Percentiles rank a stretch among this genome's conserved stretches.
phyloP scores from a whole-genome alignment of 768 basidiomycete genomes.

The Sarcodon aspratus region DNA sequence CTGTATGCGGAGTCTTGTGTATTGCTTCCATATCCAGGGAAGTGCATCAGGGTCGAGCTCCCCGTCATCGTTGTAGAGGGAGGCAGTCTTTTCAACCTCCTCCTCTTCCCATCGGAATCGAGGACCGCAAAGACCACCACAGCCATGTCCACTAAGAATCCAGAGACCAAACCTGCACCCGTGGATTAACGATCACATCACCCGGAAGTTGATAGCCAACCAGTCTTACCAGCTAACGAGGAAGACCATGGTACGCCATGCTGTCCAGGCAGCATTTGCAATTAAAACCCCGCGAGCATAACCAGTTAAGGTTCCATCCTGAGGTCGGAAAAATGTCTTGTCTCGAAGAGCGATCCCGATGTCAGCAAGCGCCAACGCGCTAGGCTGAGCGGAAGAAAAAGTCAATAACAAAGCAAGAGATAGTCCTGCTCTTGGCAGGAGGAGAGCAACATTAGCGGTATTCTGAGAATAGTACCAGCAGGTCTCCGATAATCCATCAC shows the following conservation, averaged over 20 bases:
- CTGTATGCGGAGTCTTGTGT: constrained; percentile 57
- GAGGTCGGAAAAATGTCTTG: constrained; percentile 56
- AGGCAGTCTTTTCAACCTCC: constrained; percentile 47
- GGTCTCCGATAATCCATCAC: constrained; percentile 68
- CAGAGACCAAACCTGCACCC: constrained; percentile 62
- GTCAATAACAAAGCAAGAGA: constrained; percentile 60
- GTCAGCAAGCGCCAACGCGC: constrained; percentile 33
- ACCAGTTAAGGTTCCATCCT: constrained; percentile 53
- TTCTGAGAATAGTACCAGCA: constrained; percentile 82
- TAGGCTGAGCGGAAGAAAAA: constrained; percentile 41
- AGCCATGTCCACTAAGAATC: constrained; percentile 65
- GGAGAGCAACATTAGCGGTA: constrained; percentile 66
- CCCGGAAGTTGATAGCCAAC: not conserved
- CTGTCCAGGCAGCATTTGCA: constrained; percentile 75
- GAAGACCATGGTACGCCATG: constrained; percentile 62
- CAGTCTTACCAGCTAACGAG: constrained; percentile 53
- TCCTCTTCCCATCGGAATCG: constrained; percentile 80
- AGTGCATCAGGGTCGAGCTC: constrained; percentile 35
- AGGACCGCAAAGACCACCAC: constrained; percentile 78
- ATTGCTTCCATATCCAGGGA: constrained; percentile 72
- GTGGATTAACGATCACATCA: not conserved
- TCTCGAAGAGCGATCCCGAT: constrained; percentile 46
- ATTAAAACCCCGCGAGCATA: constrained; percentile 76
- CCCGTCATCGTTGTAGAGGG: constrained; percentile 32
- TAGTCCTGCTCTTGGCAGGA: constrained; percentile 76